Percentiles rank a stretch among this genome's conserved stretches.
Conservation (phyloP, 2,329 filamentous ascomycete genomes). For the Microsporum ferrugineum region DNA sequence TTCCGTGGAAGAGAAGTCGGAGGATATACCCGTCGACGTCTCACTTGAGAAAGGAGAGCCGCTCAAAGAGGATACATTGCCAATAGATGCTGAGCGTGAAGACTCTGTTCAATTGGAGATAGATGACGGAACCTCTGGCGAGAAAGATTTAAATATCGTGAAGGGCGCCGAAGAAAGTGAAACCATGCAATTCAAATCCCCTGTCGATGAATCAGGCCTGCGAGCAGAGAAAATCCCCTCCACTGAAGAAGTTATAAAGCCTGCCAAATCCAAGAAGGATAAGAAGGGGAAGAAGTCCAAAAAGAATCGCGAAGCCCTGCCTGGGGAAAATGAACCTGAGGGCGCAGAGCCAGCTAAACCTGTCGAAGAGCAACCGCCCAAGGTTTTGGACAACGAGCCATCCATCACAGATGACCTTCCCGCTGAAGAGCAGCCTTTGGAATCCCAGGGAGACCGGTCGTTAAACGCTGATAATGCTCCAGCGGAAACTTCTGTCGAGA, state of each 20-base stretch:
- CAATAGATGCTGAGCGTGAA: neutral
- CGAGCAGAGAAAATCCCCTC: neutral
- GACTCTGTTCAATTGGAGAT: neutral
- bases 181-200: neutral
- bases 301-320: neutral
- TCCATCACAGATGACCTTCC: neutral
- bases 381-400: neutral
- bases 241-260: neutral
- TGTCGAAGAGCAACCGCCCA: neutral
- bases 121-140: neutral
- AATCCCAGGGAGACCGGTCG: neutral
- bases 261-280: neutral
- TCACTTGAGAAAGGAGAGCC: neutral
- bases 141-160: neutral
- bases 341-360: neutral
- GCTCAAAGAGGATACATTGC: neutral
- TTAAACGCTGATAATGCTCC: neutral
- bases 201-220: neutral
- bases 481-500: neutral
- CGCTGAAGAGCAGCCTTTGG: neutral
- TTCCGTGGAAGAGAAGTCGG: neutral
- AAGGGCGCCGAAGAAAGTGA: neutral
- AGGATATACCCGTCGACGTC: neutral
- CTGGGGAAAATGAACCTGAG: neutral
- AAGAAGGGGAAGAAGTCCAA: slow-evolving; percentile 7